Conservation (phyloP, 371 early-diverging fungal genomes). For the Circinella minor region DNA sequence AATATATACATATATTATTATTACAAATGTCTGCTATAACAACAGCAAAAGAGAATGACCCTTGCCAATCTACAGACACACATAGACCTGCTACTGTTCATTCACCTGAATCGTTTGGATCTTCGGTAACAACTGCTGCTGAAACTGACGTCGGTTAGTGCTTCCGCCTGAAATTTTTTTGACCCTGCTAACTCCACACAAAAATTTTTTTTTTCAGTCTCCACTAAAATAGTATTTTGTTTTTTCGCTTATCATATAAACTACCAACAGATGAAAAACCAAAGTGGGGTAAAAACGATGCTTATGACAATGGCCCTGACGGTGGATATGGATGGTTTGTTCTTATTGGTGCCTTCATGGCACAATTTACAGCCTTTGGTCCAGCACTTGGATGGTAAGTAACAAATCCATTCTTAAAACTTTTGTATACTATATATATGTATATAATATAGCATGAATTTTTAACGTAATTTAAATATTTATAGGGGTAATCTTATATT, state of each 20-base stretch:
- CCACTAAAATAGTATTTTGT: background rate
- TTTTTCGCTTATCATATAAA: background rate
- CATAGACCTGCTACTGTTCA: background rate
- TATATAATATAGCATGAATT: background rate
- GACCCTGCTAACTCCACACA: background rate
- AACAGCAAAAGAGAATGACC: background rate
- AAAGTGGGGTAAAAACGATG: conserved; percentile 12
- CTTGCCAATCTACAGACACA: background rate
- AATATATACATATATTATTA: background rate
- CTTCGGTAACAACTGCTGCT: background rate
- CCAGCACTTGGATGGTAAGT: conserved; percentile 37
- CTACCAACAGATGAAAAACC: background rate
- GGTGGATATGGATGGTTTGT: conserved; percentile 67
- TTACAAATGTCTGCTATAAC: background rate
- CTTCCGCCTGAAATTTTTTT: conserved; percentile 9
- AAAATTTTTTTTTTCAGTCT: background rate
- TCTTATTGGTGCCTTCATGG: conserved; percentile 57
- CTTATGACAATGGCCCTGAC: conserved; percentile 31
- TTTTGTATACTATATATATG: background rate
- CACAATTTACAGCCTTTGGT: conserved; percentile 63
- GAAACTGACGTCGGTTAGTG: background rate
- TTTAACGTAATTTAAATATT: background rate
- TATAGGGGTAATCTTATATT: background rate
- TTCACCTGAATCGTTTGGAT: background rate
- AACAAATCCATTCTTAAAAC: no score